A percentile compares a stretch with the other conserved stretches of the same genome.
phyloP scores from a whole-genome alignment of 2,329 filamentous ascomycete genomes.

The Aspergillus sp. region DNA sequence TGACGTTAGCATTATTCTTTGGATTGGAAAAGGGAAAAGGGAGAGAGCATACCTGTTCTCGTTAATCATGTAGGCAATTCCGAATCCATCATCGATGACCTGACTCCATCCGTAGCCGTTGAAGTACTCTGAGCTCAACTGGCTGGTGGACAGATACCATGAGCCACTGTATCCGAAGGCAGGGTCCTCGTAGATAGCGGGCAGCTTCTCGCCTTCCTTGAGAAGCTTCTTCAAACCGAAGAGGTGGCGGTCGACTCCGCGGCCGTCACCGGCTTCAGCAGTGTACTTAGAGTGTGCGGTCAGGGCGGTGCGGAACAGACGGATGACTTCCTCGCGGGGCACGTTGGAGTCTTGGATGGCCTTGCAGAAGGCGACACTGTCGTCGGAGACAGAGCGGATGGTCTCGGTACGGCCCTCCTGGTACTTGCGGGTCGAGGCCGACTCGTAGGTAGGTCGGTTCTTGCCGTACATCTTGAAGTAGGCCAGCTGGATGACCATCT shows the following conservation, averaged over 20 bases:
- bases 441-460: constrained; percentile 96
- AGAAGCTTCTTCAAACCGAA: constrained; percentile 93
- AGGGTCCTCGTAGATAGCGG: constrained; percentile 80
- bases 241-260: constrained; percentile 93
- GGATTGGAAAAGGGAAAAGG: background rate
- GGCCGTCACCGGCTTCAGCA: constrained; percentile 78
- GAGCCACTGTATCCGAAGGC: constrained; percentile 76
- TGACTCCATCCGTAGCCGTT: constrained; percentile 99
- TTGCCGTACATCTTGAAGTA: constrained; percentile 99
- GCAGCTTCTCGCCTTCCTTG: constrained; percentile 72
- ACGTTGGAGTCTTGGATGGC: constrained; percentile 70
- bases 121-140: constrained; percentile 94
- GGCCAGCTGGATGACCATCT: constrained; percentile 97
- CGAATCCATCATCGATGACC: constrained; percentile 92
- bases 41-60: constrained; percentile 69
- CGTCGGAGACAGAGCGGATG: constrained; percentile 85
- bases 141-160: constrained; percentile 85
- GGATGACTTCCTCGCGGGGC: constrained; percentile 61
- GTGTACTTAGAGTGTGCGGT: constrained; percentile 87
- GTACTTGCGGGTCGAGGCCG: constrained; percentile 89
- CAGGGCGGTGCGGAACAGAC: constrained; percentile 77
- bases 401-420: constrained; percentile 96
- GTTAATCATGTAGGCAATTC: constrained; percentile 99
- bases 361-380: constrained; percentile 83
- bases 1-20: constrained; percentile 7